Evolutionary conservation across 257 asterid genomes (phyloP), one percentile per base, ranked within the genome.

Genomic region (Prunella vulgaris): DNA sequence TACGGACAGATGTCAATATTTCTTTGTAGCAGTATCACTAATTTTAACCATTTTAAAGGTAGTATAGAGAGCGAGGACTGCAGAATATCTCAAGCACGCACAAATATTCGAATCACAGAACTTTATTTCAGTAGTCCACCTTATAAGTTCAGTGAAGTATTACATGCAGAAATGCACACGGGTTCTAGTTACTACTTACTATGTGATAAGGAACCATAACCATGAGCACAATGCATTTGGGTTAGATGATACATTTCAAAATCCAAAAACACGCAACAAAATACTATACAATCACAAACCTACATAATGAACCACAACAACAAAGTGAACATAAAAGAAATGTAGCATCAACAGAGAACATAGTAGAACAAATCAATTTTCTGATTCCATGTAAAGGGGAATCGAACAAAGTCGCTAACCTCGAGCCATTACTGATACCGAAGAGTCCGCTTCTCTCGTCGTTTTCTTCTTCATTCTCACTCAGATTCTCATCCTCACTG

Each of bases 381-480:
- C 35, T 32, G 33, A 44, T 12, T 68, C 17, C 53, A 28, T 8
- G 21, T 5, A 13, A 60, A 6, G 2, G 6, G 30, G 30, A 35
- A 71, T 52, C 15, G 38, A 42, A 37, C 9, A 40, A 59, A 25
- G 33, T 0, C 10, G 32, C 81, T 60, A 37, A 87, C 96, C 95
- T 89, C 1, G 92, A 82, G 5, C 67, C 73, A 49, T 17, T 58
- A 6, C 75, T 42, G 77, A 64, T 32, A 37, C 80, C 87, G 15
- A 77, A 75, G 67, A 49, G 73, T 62, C 87, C 90, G 18, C 49
- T 69, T 13, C 81, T 73, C 66, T 27, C 76, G 25, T 67, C 71
- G 35, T 69, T 80, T 13, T 81, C 87, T 51, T 77, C 87, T 51
- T 81, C 87, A 68, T 72, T 80, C 73, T 81, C 84, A 64, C 68